Percentiles rank a stretch among this genome's conserved stretches.
Evolutionary conservation across 306 rosid genomes (phyloP).

Genomic region (Calophaca sinica): DNA sequence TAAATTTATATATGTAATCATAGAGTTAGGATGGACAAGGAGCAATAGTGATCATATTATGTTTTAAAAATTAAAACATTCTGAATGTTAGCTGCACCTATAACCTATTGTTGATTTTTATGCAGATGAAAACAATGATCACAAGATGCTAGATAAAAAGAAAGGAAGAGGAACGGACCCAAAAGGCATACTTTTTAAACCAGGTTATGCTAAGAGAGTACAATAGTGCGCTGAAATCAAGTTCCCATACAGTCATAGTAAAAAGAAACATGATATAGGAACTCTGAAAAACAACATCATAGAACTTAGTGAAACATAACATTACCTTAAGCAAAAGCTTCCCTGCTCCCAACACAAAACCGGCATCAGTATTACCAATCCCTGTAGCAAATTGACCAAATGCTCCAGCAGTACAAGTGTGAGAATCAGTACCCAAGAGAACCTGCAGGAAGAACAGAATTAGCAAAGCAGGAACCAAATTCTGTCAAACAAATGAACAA

Average conservation of each 20-base stretch:
- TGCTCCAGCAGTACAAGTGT: conserved; percentile 97
- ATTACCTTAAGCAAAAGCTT: conserved; percentile 88
- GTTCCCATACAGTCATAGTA: neutral
- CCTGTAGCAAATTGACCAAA: conserved; percentile 99
- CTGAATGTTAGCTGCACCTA: neutral
- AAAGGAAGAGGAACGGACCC: neutral
- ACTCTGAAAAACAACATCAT: conserved; percentile 6
- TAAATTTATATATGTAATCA: neutral
- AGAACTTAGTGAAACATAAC: conserved; percentile 22
- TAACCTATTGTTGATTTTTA: conserved; percentile 2
- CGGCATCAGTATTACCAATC: conserved; percentile 95
- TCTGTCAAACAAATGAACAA: conserved; percentile 22
- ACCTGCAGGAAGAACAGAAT: conserved; percentile 59
- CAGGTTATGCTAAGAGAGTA: neutral
- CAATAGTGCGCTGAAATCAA: conserved; percentile 9
- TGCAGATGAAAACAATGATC: neutral
- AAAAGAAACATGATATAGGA: conserved; percentile 24
- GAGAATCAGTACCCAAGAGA: conserved; percentile 96
- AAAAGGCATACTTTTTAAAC: conserved; percentile 1
- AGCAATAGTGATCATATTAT: neutral
- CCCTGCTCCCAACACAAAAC: conserved; percentile 90
- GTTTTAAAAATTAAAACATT: neutral
- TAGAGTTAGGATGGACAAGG: neutral
- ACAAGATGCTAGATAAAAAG: neutral
- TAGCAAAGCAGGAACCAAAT: conserved; percentile 37